Conservation (phyloP, 2,329 filamentous ascomycete species). For the Microthyrium microscopicum region DNA sequence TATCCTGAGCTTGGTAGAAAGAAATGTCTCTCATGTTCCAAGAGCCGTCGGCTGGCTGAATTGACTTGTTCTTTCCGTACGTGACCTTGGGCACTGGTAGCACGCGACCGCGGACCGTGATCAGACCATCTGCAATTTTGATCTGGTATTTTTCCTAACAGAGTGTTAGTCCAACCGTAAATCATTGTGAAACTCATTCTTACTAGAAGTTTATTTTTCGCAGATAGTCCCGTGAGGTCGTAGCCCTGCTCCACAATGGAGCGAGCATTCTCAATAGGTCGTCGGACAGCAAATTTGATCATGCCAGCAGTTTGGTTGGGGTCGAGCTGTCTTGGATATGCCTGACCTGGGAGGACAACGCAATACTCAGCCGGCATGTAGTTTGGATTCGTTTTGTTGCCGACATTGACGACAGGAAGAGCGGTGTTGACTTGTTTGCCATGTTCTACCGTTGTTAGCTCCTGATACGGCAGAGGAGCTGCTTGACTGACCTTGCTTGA, state of each 20-base stretch:
- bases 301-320: conserved; percentile 47
- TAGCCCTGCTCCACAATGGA: conserved; percentile 46
- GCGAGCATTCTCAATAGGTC: conserved; percentile 47
- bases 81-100: conserved; percentile 42
- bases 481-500: conserved; percentile 3
- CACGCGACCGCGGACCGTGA: conserved; percentile 59
- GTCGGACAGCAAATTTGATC: conserved; percentile 55
- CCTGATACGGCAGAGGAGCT: background rate
- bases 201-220: too few species aligned
- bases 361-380: conserved; percentile 55
- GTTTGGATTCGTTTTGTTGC: conserved; percentile 36
- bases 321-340: conserved; percentile 41
- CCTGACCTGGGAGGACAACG: conserved; percentile 46
- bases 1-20: background rate
- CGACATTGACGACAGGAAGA: conserved; percentile 39
- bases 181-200: too few species aligned
- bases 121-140: conserved; percentile 39
- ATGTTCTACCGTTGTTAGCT: conserved; percentile 1
- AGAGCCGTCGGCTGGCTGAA: conserved; percentile 33
- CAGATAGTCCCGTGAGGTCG: too few species aligned
- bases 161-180: too few species aligned
- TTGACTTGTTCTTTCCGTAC: conserved; percentile 30
- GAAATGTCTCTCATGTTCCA: conserved; percentile 48
- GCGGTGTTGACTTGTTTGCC: background rate
- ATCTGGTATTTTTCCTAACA: conserved; percentile 39